Base-by-base conservation (phyloP, 306 rosid genomes). In the Comarum palustre region DNA sequence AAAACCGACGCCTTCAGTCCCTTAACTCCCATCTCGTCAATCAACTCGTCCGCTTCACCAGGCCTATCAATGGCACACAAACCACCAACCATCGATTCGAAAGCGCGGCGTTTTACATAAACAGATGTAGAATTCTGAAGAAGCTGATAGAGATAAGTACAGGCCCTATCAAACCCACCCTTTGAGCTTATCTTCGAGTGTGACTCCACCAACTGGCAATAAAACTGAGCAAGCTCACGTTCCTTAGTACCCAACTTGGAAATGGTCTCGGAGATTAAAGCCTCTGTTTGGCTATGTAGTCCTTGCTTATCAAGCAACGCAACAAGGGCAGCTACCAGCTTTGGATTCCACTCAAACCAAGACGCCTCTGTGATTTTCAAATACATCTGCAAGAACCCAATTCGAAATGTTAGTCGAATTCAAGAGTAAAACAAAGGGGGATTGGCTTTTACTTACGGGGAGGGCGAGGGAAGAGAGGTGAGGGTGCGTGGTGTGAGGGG, bases 331-430 rank as follows among this genome's bases (percentile, higher is more conserved):
- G 96, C 97, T 1, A 85, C 88, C 57, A 88, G 79, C 76, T 83
- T 83, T 45, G 93, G 82, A 73, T 84, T 93, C 88, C 89, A 87
- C 39, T 66, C 51, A 81, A 89, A 90, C 98, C 98, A 93, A 13
- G 90, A 70, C 0, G 88, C 81, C 80, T 89, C 76, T 39, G 62
- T 75, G 67, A 89, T 89, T 82, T 80, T 74, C 0, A 82, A 69
- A 73, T 90, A 93, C 10, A 93, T 84, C 92, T 92, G 87, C 74
- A 51, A 39, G 71, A 62, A 36, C 48, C 74, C 74, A 7, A 73
- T 0, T 22, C 12, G 34, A 1, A 14, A 55, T 14, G 45, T 41
- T 1, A 55, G 67, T 1, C 19, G 36, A 68, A 2, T 14, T 36
- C 12, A 66, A 20, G 15, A 57, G 69, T 27, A 34, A 20, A 1